Percentiles rank a stretch among this genome's conserved stretches.
phyloP scores from a whole-genome alignment of 805 yeast genomes.

The Hagleromyces aurorensis region DNA sequence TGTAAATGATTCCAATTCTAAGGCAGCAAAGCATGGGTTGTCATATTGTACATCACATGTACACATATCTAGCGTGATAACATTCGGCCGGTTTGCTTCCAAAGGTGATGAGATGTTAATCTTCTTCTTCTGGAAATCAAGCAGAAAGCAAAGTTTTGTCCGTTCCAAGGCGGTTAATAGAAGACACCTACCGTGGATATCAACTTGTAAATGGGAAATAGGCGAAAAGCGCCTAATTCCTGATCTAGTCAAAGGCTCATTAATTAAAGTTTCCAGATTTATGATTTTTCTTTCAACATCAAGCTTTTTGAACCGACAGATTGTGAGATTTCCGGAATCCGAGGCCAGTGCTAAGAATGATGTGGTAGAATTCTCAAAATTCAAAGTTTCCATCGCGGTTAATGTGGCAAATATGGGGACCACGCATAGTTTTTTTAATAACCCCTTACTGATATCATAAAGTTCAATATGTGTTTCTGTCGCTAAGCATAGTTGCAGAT shows the following conservation, averaged over 20 bases:
- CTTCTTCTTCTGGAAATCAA: constrained; percentile 40
- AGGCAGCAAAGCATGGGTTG: constrained; percentile 76
- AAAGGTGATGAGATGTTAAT: constrained; percentile 62
- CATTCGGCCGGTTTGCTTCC: constrained; percentile 48
- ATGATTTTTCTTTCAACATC: constrained; percentile 3
- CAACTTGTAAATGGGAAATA: constrained; percentile 62
- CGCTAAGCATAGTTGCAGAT: constrained; percentile 27
- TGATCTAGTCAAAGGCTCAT: constrained; percentile 64
- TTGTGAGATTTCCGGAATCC: constrained; percentile 67
- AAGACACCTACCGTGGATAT: constrained; percentile 63
- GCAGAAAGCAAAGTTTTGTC: constrained; percentile 60
- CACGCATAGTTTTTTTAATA: constrained; percentile 35
- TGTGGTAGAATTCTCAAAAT: constrained; percentile 42
- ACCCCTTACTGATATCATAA: constrained; percentile 47
- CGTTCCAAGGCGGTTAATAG: constrained; percentile 67
- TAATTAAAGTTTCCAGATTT: constrained; percentile 36
- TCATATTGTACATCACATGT: constrained; percentile 72
- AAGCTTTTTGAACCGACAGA: constrained; percentile 38
- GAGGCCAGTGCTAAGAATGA: constrained; percentile 64
- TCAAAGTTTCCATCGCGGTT: constrained; percentile 43
- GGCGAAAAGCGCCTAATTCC: constrained; percentile 73
- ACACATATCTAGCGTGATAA: constrained; percentile 44
- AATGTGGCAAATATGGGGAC: constrained; percentile 53
- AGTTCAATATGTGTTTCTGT: constrained; percentile 26
- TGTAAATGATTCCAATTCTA: constrained; percentile 64